Evolutionary conservation across 768 basidiomycete genomes (phyloP).

Genomic region (Mrakia blollopis): DNA sequence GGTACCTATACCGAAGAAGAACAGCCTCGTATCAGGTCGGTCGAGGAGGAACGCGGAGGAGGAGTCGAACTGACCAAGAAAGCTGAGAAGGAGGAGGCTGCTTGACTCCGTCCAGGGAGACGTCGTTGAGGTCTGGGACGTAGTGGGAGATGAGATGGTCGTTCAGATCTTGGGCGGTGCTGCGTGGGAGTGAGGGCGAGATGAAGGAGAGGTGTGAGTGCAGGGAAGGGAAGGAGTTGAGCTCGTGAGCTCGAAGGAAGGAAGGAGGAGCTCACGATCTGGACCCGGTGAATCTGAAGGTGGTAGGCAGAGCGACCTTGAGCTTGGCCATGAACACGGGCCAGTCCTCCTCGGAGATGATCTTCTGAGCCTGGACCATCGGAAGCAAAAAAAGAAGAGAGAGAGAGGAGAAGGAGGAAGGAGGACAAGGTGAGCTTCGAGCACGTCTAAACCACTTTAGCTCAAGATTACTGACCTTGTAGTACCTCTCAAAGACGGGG

Average conservation of each 20-base stretch:
- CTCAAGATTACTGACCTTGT: slow-evolving; percentile 48
- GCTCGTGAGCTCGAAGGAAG: too few species aligned
- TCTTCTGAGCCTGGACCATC: slow-evolving; percentile 56
- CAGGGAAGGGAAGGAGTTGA: background rate
- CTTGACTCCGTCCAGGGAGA: slow-evolving; percentile 56
- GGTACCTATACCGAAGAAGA: slow-evolving; percentile 60
- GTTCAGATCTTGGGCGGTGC: slow-evolving; percentile 62
- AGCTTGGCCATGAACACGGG: slow-evolving; percentile 61
- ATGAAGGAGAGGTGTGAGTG: background rate
- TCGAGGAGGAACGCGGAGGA: background rate
- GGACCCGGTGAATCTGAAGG: slow-evolving; percentile 86
- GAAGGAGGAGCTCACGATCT: slow-evolving; percentile 57
- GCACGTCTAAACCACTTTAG: too few species aligned
- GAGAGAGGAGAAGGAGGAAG: background rate
- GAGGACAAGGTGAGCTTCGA: background rate
- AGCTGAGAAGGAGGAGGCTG: slow-evolving; percentile 77
- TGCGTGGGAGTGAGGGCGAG: slow-evolving; percentile 49
- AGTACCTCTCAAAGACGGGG: slow-evolving; percentile 48
- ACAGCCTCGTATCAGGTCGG: background rate
- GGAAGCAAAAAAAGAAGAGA: background rate
- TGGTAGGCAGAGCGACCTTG: slow-evolving; percentile 75
- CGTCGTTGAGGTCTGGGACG: slow-evolving; percentile 52
- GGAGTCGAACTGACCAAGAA: slow-evolving; percentile 60
- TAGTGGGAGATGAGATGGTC: slow-evolving; percentile 68
- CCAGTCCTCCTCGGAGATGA: slow-evolving; percentile 74